phyloP scores from a whole-genome alignment of 1,284 basidiomycete species.

The Inonotus hispidus region DNA sequence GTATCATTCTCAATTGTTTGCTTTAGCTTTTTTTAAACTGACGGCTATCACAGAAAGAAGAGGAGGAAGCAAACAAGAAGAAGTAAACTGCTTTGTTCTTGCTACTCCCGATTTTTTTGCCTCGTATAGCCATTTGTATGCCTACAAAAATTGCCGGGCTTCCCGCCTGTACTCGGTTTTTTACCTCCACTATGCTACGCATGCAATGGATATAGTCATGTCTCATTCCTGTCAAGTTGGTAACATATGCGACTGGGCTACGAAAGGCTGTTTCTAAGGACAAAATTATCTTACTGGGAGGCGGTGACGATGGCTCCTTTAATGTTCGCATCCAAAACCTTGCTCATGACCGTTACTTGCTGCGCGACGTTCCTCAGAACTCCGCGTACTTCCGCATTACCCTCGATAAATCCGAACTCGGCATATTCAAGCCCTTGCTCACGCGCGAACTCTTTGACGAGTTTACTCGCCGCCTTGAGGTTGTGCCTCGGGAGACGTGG shows the following conservation, averaged over 20 bases:
- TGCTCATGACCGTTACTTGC: slow-evolving; percentile 70
- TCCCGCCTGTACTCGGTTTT: slow-evolving; percentile 27
- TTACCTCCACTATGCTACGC: slow-evolving; percentile 10
- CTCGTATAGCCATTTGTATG: slow-evolving; percentile 26
- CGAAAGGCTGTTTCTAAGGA: not conserved
- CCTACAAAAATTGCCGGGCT: slow-evolving; percentile 18
- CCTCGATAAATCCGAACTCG: slow-evolving; percentile 85
- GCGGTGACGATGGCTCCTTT: slow-evolving; percentile 46
- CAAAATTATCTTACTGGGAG: not conserved
- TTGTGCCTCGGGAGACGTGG: slow-evolving; percentile 95
- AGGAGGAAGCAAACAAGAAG: slow-evolving; percentile 91
- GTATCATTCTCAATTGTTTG: slow-evolving; percentile 26
- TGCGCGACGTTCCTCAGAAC: slow-evolving; percentile 77
- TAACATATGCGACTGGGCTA: not conserved
- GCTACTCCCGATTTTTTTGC: slow-evolving; percentile 25
- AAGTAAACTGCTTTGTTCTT: slow-evolving; percentile 49
- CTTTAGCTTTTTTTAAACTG: slow-evolving; percentile 4
- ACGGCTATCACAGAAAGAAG: slow-evolving; percentile 63
- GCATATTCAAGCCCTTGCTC: slow-evolving; percentile 84
- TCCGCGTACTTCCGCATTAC: slow-evolving; percentile 75
- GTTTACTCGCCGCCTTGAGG: slow-evolving; percentile 70
- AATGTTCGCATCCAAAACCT: slow-evolving; percentile 65
- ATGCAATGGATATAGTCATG: slow-evolving; percentile 18
- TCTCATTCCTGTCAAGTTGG: not conserved
- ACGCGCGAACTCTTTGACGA: slow-evolving; percentile 83